Evolutionary conservation across 495 filamentous ascomycete genomes (phyloP), one percentile per base, ranked within the genome.

Genomic region (Daldinia grandis): DNA sequence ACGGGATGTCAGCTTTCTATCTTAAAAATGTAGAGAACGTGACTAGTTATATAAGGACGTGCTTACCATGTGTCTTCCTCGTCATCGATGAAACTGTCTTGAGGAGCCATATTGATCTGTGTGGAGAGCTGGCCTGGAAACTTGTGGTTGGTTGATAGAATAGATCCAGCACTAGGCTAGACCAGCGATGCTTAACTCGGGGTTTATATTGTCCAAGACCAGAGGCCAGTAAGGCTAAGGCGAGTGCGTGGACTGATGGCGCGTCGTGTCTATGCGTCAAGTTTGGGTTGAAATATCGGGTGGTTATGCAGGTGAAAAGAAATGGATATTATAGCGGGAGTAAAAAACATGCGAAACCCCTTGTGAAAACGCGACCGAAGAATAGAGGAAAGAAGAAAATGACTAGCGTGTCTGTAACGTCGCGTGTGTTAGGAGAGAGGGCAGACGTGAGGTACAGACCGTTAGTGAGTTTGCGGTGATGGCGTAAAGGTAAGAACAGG

Each of bases 71-170:
- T 89, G 75, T 97, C 94, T 76, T 98, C 95, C 71, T 97, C 93
- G 75, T 98, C 96, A 74, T 99, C 96, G 79, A 98, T 93, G 85
- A 97, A 96, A 74, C 90, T 92, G 78, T 99, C 96, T 81, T 97
- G 94, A 72, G 92, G 91, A 80, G 87, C 86, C 90, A 94, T 85
- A 44, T 66, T 78, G 76, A 68, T 63, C 44, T 68, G 21, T 62
- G 47, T 21, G 25, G 28, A 24, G 38, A 64, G 71, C 19, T 63
- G 60, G 68, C n/a, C 63, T 40, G 42, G 28, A 71, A 68, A 61
- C 49, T 56, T 59, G 38, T 27, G 57, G 40, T 42, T 58, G 31
- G 53, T 60, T 14, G 55, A 59, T 25, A 37, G 38, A 47, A 69
- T 61, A 55, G 58, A 35, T 49, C 62, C 51, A 55, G 38, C 33